These are phyloP conservation scores for Trifolium fragiferum DNA, from an alignment of 306 rosid genomes.

Conservation along the genomic window DNA sequence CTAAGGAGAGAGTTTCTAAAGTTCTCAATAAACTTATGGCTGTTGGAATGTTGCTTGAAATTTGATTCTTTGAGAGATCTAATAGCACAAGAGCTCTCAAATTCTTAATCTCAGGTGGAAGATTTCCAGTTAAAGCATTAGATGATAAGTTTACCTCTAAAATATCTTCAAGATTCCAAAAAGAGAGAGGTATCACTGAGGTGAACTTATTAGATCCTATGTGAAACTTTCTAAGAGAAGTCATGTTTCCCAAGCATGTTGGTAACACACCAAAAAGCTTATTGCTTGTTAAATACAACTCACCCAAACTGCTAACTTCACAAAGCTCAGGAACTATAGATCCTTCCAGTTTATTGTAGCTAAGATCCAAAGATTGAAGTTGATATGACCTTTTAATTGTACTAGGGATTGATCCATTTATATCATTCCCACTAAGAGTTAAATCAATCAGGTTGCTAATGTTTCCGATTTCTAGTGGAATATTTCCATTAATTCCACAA, in stretches of 20 bases:
- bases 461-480: constrained; percentile 42
- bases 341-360: constrained; percentile 33
- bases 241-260: constrained; percentile 44
- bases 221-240: constrained; percentile 23
- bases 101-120: constrained; percentile 32
- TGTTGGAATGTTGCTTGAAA: constrained; percentile 41
- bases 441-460: constrained; percentile 24
- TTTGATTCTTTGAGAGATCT: constrained; percentile 36
- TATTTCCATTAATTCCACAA: constrained; percentile 8
- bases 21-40: constrained; percentile 16
- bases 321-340: constrained; percentile 36
- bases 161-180: constrained; percentile 42
- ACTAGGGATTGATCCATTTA: constrained; percentile 23
- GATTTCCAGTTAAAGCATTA: constrained; percentile 37
- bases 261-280: constrained; percentile 41
- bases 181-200: constrained; percentile 27
- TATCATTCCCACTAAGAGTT: background rate
- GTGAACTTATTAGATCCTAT: constrained; percentile 29
- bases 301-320: constrained; percentile 29
- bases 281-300: constrained; percentile 3
- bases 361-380: constrained; percentile 36
- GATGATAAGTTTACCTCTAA: constrained; percentile 12
- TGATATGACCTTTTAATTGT: constrained; percentile 23
- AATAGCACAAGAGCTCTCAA: background rate
- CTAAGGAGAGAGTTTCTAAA: constrained; percentile 38